Evolutionary conservation across 495 filamentous ascomycete species (phyloP), one percentile per base, ranked within the genome.

Genomic region (Penicillium crystallinum): DNA sequence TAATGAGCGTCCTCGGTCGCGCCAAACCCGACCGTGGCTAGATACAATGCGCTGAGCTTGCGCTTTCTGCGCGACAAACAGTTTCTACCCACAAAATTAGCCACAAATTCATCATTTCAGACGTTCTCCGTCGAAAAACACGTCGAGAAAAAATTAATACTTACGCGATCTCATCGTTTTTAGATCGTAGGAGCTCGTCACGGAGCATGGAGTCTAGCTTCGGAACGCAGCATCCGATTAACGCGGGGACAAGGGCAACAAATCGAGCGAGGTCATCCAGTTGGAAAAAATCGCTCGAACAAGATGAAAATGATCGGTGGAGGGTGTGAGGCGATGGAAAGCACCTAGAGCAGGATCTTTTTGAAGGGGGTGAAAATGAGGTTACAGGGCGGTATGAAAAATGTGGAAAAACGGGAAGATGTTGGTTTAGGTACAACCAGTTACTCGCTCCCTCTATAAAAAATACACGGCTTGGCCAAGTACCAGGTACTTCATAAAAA

Each of bases 41-140:
- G 72, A 74, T 85, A 91, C 59, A 95, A 80, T 73, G 90, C 86
- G 60, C 81, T 83, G 64, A 95, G 75, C 72, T 91, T 91, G 67
- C 86, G 84, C 78, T 90, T 89, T 63, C 88, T 86, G 74, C 85
- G 86, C 72, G 69, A 72, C 75, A 83, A 78, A 79, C 85, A 85
- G 77, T 78, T 81, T 77, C 88, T 91, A 66, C 49, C 17, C 33
- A 44, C 9, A 66, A 72, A 67, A 71, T 65, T 66, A 76, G 68
- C 65, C 57, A 68, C 46, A 57, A 58, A 55, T 57, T 46, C 30
- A 41, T 43, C 30, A 35, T 41, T 56, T 39, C 27, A n/a, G 17
- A 15, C 12, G 6, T 6, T 61, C 49, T 50, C 45, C 14, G 53
- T 53, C 57, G n/a, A 46, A 52, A 57, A 51, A 38, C 34, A 33